Evolutionary conservation across 305 asterid genomes (phyloP), one percentile per base, ranked within the genome.

Genomic region (Euphrasia arctica): DNA sequence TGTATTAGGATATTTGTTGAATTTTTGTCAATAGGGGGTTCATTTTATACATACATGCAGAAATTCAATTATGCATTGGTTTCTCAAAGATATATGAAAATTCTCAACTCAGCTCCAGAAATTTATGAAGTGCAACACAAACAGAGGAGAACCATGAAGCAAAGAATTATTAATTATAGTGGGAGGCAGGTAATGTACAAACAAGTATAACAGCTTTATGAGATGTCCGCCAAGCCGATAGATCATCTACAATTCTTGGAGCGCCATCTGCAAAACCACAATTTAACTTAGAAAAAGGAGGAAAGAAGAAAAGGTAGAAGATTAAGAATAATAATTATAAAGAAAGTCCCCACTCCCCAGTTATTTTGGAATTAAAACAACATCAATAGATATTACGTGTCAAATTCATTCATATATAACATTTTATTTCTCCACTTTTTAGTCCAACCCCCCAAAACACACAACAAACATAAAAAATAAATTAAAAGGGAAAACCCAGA

Each of bases 191-290:
- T 78, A 75, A 82, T 87, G 96, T 81, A 93, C 99, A 90, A 85
- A 93, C 99, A 93, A 93, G 94, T 79, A 93, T 85, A 85, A 88
- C 82, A 72, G 96, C 89, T 93, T 82, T 88, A 74, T 78, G 72
- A 66, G 93, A 69, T 72, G 87, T 72, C 66, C 74, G 78, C 84
- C 78, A 75, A 34, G 80, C 67, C 49, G 79, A 73, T 58, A 80
- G 77, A 69, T 80, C 89, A 74, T 88, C 95, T 82, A 74, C 79
- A 49, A 65, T 78, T 78, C 78, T 78, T 75, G 84, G 74, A 77
- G 80, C 41, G 67, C 60, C 70, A 80, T 78, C 98, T 92, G 88
- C 82, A 76, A 75, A 71, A 61, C 63, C 65, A 69, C 48, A 61
- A 50, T 42, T 49, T 60, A 54, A 70, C 58, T 51, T 45, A 56